These are phyloP conservation scores for Metschnikowia cubensis DNA, from an alignment of 805 yeast species.

Conservation along the genomic window DNA sequence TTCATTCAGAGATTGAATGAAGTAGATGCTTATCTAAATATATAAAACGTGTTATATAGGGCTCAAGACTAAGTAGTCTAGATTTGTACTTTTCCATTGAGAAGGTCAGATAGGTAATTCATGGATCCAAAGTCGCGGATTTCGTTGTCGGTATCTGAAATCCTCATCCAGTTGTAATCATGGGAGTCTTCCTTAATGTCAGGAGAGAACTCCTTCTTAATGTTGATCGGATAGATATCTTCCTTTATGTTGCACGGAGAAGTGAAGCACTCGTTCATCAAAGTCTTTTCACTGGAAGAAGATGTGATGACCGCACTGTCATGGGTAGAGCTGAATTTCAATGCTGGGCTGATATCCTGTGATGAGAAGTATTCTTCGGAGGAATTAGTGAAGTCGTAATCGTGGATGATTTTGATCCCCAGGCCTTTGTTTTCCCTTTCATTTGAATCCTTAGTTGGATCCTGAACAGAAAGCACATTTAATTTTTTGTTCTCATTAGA, in stretches of 20 bases:
- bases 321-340: slow-evolving; percentile 11
- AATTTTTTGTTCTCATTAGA: too few species aligned
- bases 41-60: too few species aligned
- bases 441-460: too few species aligned
- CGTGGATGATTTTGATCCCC: neutral
- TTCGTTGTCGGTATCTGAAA: slow-evolving; percentile 1
- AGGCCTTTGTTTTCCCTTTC: neutral
- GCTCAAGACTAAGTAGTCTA: neutral
- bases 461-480: too few species aligned
- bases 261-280: slow-evolving; percentile 9
- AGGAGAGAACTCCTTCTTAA: too few species aligned
- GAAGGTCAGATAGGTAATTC: slow-evolving; percentile 29
- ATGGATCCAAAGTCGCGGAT: slow-evolving; percentile 26
- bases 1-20: too few species aligned
- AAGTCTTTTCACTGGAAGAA: slow-evolving; percentile 17
- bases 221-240: neutral
- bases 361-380: slow-evolving; percentile 35
- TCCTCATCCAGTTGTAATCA: neutral
- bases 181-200: neutral
- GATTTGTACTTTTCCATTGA: slow-evolving; percentile 23
- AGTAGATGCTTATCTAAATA: too few species aligned
- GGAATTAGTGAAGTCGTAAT: slow-evolving; percentile 17
- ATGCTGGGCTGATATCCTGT: slow-evolving; percentile 23
- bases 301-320: slow-evolving; percentile 3
- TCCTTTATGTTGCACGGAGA: neutral